Evolutionary conservation across 2,329 filamentous ascomycete species (phyloP).

Genomic region (Pseudogymnoascus sp.): DNA sequence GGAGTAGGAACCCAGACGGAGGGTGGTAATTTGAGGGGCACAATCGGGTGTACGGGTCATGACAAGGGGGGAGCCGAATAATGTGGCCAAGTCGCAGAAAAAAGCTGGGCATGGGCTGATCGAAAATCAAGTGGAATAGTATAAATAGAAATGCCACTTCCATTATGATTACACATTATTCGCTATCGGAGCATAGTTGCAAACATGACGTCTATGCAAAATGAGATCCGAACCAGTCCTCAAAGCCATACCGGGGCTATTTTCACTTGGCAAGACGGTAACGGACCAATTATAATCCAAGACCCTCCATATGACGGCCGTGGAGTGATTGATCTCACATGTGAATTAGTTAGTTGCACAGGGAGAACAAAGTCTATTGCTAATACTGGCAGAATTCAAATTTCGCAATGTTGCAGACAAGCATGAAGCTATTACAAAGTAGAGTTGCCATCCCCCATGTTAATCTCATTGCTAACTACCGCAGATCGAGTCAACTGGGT

Average conservation of each 20-base stretch:
- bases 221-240: neutral
- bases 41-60: neutral
- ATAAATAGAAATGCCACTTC: neutral
- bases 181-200: neutral
- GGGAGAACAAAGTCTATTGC: neutral
- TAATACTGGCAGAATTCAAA: neutral
- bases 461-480: neutral
- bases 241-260: neutral
- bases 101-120: neutral
- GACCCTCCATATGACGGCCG: neutral
- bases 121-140: neutral
- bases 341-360: neutral
- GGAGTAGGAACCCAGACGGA: neutral
- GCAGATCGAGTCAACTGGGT: neutral
- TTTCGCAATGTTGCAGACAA: neutral
- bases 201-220: neutral
- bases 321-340: neutral
- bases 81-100: neutral
- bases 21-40: neutral
- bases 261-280: neutral
- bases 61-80: neutral
- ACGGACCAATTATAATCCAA: neutral
- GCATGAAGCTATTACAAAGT: no score
- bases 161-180: neutral
- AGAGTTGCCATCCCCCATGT: no score